Percentiles rank a stretch among this genome's conserved stretches.
phyloP scores from a whole-genome alignment of 306 rosid species.

The Gastrolobium bilobum region DNA sequence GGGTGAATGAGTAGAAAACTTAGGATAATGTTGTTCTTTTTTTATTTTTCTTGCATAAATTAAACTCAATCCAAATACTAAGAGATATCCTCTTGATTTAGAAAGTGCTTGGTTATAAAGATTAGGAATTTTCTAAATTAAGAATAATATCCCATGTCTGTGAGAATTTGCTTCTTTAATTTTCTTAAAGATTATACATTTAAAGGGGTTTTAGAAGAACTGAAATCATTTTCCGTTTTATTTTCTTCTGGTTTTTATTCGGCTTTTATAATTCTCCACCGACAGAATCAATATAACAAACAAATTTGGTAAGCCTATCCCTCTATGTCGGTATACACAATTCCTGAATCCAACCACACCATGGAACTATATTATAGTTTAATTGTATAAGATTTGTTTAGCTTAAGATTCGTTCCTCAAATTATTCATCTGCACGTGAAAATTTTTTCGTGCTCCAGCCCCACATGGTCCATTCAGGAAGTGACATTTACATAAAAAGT shows the following conservation, averaged over 20 bases:
- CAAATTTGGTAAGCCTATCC: neutral
- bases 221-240: neutral
- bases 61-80: neutral
- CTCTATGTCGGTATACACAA: neutral
- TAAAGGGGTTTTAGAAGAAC: neutral
- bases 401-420: neutral
- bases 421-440: neutral
- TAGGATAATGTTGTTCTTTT: no score
- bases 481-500: no score
- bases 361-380: neutral
- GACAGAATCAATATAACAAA: conserved; percentile 27
- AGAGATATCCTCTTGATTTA: neutral
- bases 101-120: neutral
- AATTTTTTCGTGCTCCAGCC: no score
- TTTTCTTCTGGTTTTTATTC: neutral
- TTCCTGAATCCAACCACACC: neutral
- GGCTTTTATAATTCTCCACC: conserved; percentile 39
- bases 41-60: neutral
- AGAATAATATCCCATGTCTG: neutral
- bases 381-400: neutral
- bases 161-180: neutral
- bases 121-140: neutral
- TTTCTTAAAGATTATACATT: neutral
- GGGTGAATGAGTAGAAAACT: no score
- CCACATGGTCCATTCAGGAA: no score